Evolutionary conservation across 1,284 basidiomycete species (phyloP).

Genomic region (Ceratobasidium sp.): DNA sequence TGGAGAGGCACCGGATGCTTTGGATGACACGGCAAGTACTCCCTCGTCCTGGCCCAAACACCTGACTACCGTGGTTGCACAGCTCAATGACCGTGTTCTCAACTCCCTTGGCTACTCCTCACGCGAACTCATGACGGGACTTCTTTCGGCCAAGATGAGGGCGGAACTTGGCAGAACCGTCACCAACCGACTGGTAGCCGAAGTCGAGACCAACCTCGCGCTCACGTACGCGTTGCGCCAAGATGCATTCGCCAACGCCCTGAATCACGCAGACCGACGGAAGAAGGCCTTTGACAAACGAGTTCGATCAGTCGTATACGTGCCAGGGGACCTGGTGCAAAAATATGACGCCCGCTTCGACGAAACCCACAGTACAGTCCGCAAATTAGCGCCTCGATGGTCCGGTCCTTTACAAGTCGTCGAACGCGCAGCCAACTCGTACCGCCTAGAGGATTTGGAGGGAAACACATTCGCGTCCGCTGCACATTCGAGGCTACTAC

Average conservation of each 20-base stretch:
- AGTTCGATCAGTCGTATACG: background rate
- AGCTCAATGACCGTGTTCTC: conserved; percentile 49
- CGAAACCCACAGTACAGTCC: conserved; percentile 16
- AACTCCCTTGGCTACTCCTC: conserved; percentile 47
- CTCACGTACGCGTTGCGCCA: background rate
- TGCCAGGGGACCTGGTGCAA: conserved; percentile 15
- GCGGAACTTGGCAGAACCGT: background rate
- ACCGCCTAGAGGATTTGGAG: background rate
- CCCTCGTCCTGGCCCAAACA: conserved; percentile 47
- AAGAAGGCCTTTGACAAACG: background rate
- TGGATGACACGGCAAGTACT: background rate
- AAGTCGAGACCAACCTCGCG: background rate
- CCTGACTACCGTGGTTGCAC: conserved; percentile 38
- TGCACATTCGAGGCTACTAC: background rate
- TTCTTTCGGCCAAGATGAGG: background rate
- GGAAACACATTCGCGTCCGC: background rate
- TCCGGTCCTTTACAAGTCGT: background rate
- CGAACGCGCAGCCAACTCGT: background rate
- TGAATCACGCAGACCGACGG: background rate
- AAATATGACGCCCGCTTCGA: conserved; percentile 19
- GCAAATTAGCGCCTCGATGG: conserved; percentile 18
- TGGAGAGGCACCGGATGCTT: conserved; percentile 50
- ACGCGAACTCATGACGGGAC: conserved; percentile 49
- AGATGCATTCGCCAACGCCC: conserved; percentile 13
- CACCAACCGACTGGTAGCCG: background rate